phyloP scores from a whole-genome alignment of 2,329 filamentous ascomycete species.

The Fusarium sp. region DNA sequence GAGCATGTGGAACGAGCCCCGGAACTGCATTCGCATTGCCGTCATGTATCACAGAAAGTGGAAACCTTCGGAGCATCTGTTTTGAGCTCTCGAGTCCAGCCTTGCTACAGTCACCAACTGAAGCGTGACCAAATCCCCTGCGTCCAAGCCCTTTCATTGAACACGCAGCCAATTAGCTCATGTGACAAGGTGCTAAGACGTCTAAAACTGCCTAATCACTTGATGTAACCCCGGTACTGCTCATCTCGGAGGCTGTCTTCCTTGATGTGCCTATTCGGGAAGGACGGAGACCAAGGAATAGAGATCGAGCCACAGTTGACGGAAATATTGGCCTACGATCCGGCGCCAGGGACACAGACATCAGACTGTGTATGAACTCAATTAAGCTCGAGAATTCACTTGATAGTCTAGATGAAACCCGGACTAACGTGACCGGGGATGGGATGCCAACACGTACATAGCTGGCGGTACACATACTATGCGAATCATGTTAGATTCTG shows the following conservation, averaged over 20 bases:
- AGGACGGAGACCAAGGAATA: constrained; percentile 12
- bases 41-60: neutral
- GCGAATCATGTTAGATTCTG: no score
- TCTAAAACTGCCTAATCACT: neutral
- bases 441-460: no score
- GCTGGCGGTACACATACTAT: no score
- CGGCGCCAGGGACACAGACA: neutral
- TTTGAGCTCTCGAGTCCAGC: constrained; percentile 6
- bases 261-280: constrained; percentile 24
- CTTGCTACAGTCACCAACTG: neutral
- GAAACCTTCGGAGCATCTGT: constrained; percentile 20
- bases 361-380: neutral
- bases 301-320: constrained; percentile 11
- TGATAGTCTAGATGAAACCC: neutral
- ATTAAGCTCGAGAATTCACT: neutral
- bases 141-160: constrained; percentile 4
- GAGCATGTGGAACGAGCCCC: constrained; percentile 6
- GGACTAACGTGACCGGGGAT: no score
- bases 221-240: constrained; percentile 19
- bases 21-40: neutral
- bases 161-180: constrained; percentile 5
- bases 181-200: neutral
- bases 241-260: constrained; percentile 33
- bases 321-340: constrained; percentile 14
- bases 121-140: neutral